phyloP scores from a whole-genome alignment of 2,329 filamentous ascomycete genomes.

The Nigrospora osmanthi region DNA sequence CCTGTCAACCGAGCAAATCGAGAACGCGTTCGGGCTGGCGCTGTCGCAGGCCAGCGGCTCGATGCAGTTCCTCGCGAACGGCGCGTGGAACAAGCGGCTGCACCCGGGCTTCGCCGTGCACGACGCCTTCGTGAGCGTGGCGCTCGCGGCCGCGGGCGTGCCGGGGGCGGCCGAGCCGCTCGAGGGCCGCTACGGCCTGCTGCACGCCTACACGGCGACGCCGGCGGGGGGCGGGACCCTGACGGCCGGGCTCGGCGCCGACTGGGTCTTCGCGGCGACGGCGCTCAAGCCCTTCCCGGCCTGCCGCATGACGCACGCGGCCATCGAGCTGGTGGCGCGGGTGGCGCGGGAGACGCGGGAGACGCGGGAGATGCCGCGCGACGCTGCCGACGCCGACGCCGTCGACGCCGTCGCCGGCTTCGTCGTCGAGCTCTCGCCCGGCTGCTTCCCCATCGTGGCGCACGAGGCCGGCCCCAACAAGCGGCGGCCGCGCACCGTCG shows the following conservation, averaged over 20 bases:
- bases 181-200: constrained; percentile 14
- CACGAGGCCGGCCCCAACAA: constrained; percentile 13
- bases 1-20: constrained; percentile 8
- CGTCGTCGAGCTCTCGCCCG: constrained; percentile 11
- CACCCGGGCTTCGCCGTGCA: constrained; percentile 19
- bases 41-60: constrained; percentile 16
- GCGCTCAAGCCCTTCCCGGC: constrained; percentile 17
- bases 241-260: constrained; percentile 8
- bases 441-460: constrained; percentile 13
- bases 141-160: constrained; percentile 15
- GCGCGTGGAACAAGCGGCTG: constrained; percentile 18
- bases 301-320: constrained; percentile 18
- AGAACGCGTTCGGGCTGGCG: constrained; percentile 16
- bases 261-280: constrained; percentile 14
- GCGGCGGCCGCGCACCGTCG: constrained; percentile 14
- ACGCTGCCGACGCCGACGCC: neutral
- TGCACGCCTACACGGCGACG: constrained; percentile 12
- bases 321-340: constrained; percentile 15
- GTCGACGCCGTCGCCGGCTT: constrained; percentile 7
- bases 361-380: constrained; percentile 1
- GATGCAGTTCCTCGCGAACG: constrained; percentile 22
- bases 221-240: constrained; percentile 7
- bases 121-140: constrained; percentile 16
- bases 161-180: constrained; percentile 12
- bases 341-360: constrained; percentile 6